Evolutionary conservation across 805 yeast genomes (phyloP), one percentile per base, ranked within the genome.

Genomic region (Cyberlindnera mycetangii): DNA sequence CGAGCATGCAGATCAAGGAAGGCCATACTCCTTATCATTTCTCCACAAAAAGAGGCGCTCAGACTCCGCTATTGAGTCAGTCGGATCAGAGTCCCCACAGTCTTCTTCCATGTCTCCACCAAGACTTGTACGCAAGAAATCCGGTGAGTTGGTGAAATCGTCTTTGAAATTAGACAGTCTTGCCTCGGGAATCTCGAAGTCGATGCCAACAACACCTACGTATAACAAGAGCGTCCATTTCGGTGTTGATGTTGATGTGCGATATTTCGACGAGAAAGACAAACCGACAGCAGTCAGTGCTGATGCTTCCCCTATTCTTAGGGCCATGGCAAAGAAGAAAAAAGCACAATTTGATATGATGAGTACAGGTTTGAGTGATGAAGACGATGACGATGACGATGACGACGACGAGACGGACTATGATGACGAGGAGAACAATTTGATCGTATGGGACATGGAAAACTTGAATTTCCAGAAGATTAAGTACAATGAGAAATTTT

Each of bases 61-160:
- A 14, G 51, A 46, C 35, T 30, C 52, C 2, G 49, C 46, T 10
- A 42, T 7, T 22, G 41, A 40, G 30, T 37, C 46, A 22, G 16
- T 37, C 3, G 21, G 25, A 4, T 15, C 48, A 9, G 15, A 16
- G 18, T 33, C 49, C 21, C n/a, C 45, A 15, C 10, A 21, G 16
- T 36, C 49, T 1, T 34, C 49, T 15, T 18, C 18, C 5, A 2
- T 21, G 10, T 22, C 27, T 11, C 39, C 51, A 22, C 60, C 64
- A 14, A 69, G 71, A 4, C 65, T 86, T 42, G 76, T 88, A 4
- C 79, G 95, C 39, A 90, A 89, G 62, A 89, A 89, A 62, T 79
- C 89, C 1, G 97, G 96, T n/a, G 96, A 89, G 59, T 68, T 85
- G 35, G 84, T 88, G 36, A 86, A 86, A 59, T 79, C 90, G 2